Percentiles rank a stretch among this genome's conserved stretches.
These are phyloP conservation scores for Tulasnella sp. DNA, from an alignment of 768 basidiomycete genomes.

Conservation along the genomic window DNA sequence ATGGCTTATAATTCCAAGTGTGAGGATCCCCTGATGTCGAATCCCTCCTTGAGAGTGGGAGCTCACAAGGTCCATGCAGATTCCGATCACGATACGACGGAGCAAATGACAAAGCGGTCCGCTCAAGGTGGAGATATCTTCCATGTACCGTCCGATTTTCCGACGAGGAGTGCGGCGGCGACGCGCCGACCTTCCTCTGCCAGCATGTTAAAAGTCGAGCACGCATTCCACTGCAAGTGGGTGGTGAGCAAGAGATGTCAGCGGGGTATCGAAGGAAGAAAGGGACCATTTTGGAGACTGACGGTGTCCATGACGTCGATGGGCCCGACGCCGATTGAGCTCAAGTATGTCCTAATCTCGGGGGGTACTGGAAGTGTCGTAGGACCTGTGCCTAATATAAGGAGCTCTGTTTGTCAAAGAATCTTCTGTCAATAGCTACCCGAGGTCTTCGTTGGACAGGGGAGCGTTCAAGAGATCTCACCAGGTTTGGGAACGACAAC, in stretches of 20 bases:
- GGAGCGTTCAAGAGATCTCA: slow-evolving; percentile 28
- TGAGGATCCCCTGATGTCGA: too few species aligned
- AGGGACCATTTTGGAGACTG: slow-evolving; percentile 26
- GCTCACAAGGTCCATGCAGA: too few species aligned
- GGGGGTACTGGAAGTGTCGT: slow-evolving; percentile 59
- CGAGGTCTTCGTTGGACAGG: background rate
- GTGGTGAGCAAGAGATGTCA: too few species aligned
- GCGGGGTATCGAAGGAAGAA: too few species aligned
- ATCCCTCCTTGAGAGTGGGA: too few species aligned
- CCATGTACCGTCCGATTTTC: slow-evolving; percentile 42
- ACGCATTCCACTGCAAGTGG: slow-evolving; percentile 64
- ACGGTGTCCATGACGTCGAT: slow-evolving; percentile 86
- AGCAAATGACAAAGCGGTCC: too few species aligned
- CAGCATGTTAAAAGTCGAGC: slow-evolving; percentile 89
- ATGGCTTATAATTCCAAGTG: too few species aligned
- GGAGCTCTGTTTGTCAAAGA: slow-evolving; percentile 49
- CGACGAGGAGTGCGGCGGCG: slow-evolving; percentile 78
- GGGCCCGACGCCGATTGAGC: slow-evolving; percentile 60
- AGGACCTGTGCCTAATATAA: slow-evolving; percentile 80
- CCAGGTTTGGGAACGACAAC: slow-evolving; percentile 77
- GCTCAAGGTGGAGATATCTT: slow-evolving; percentile 20
- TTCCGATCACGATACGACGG: too few species aligned
- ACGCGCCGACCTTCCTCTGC: slow-evolving; percentile 88
- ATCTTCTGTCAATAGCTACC: background rate
- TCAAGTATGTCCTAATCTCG: slow-evolving; percentile 52